Conservation (phyloP, 2,329 filamentous ascomycete genomes). For the Herpotrichia juniperi region DNA sequence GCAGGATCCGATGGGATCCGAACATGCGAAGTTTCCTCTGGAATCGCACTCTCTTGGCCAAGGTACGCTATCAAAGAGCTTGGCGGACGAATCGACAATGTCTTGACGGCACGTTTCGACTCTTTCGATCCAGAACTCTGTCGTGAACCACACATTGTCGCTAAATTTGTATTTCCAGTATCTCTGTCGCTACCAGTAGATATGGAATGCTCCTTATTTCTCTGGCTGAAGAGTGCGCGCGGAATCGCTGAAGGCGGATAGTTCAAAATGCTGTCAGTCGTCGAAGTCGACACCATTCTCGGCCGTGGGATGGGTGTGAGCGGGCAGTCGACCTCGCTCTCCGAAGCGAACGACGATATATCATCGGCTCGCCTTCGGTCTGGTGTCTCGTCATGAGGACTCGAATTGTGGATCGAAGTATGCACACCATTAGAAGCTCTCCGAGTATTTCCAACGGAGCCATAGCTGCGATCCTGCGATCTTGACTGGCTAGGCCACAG, state of each 20-base stretch:
- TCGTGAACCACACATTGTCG: too few species aligned
- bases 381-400: conserved; percentile 15
- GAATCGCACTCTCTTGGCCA: background rate
- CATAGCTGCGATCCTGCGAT: background rate
- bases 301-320: background rate
- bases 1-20: too few species aligned
- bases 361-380: background rate
- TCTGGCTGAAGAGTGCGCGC: too few species aligned
- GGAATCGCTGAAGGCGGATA: too few species aligned
- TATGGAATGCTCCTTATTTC: too few species aligned
- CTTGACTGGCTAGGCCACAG: background rate
- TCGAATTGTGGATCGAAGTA: conserved; percentile 16
- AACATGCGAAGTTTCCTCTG: background rate
- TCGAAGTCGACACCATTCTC: too few species aligned
- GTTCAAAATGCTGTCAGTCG: too few species aligned
- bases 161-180: too few species aligned
- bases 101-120: background rate
- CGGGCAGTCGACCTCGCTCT: background rate
- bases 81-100: background rate
- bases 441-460: background rate
- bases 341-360: background rate
- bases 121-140: too few species aligned
- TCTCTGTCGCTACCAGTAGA: too few species aligned
- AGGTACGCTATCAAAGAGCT: background rate
- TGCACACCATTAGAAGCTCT: conserved; percentile 20